These are phyloP conservation scores for Eudorina sp. DNA, from an alignment of 139 green algal genomes.

Conservation along the genomic window DNA sequence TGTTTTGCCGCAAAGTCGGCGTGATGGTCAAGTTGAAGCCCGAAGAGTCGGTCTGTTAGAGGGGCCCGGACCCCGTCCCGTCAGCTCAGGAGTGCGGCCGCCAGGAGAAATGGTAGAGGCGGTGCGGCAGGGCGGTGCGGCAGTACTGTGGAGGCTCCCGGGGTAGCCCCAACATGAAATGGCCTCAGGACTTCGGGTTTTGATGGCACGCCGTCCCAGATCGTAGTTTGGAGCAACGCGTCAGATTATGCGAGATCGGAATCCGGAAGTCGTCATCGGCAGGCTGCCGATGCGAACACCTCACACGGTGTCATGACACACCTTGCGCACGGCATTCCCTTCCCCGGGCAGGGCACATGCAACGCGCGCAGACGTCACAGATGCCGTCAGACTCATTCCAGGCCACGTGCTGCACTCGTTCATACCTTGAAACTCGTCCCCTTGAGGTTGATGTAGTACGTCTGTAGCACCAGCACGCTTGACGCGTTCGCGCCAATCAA, in stretches of 20 bases:
- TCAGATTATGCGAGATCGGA: no score
- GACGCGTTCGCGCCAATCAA: not conserved
- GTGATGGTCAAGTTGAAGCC: constrained; percentile 19
- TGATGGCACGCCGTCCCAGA: not conserved
- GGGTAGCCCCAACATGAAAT: not conserved
- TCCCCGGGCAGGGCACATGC: no score
- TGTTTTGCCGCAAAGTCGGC: not conserved
- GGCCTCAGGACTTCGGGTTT: not conserved
- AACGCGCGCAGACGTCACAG: no score
- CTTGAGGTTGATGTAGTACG: constrained; percentile 16
- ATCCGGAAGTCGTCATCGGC: not conserved
- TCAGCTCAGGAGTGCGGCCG: not conserved
- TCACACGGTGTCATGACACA: not conserved
- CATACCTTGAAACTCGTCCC: not conserved
- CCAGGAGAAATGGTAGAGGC: no score
- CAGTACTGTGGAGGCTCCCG: no score
- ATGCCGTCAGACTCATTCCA: no score
- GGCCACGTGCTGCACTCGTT: not conserved
- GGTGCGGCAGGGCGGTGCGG: not conserved
- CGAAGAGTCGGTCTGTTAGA: constrained; percentile 1
- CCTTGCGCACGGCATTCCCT: not conserved
- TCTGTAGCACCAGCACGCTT: not conserved
- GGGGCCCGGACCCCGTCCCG: no score
- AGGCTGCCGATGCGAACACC: not conserved
- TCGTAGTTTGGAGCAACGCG: not conserved